Base-by-base conservation (phyloP, 805 yeast genomes). In the Kurtzmaniella fragi region DNA sequence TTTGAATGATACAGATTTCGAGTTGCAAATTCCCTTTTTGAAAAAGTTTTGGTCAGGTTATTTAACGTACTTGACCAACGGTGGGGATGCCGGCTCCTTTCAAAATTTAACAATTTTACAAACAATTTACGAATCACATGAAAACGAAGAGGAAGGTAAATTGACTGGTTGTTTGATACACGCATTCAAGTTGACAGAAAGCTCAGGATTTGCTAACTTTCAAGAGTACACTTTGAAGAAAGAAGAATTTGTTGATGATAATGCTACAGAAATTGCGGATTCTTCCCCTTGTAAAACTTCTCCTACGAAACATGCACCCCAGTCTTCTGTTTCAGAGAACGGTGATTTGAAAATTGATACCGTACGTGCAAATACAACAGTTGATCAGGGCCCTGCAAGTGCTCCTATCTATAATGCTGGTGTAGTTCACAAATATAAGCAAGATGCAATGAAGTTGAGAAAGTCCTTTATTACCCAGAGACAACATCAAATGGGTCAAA, bases 241-340 rank as follows among this genome's bases (percentile, higher is more conserved):
- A 4, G 49, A 45, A 1, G 59, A 49, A 12, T 14, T 15, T 6
- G 49, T 48, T 17, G 64, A 61, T 32, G 73, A 67, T 26, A 64
- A 64, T 41, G 71, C 59, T 32, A 67, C 73, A 1, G 68, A 65
- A 6, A 34, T 66, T 9, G 73, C 70, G 1, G 61, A 64, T 34
- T 61, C 71, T 2, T 67, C 72, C 6, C 73, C 73, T 1, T 44
- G 45, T 12, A 57, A 54, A 38, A 32, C 49, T 1, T 53, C 62
- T 5, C 61, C 64, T 0, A 32, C 39, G 15, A 27, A 38, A 12
- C 46, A 40, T 11, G 44, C 54, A 17, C 54, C 57, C 2, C 40
- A 28, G 6, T 36, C 39, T 26, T 20, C 25, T 20, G 8, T 8
- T 20, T 20, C 25, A 20, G 12, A 12, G 13, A 27, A 12, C 14